These are phyloP conservation scores for Trifolium dubium DNA, from an alignment of 306 rosid species.

Conservation along the genomic window DNA sequence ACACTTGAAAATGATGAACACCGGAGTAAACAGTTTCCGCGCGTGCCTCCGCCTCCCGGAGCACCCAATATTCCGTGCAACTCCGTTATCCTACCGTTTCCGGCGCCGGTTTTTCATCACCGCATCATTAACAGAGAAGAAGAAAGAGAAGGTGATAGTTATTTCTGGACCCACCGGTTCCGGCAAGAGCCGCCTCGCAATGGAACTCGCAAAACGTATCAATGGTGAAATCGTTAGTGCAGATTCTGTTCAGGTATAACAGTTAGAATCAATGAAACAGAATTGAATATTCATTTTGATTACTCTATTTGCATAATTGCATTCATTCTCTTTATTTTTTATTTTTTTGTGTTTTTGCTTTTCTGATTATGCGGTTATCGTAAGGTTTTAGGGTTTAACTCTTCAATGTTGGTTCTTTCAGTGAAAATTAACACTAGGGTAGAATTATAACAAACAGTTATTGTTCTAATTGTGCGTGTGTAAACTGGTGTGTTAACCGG, in stretches of 20 bases:
- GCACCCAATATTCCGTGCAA: constrained; percentile 39
- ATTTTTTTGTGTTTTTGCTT: not conserved
- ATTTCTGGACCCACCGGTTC: constrained; percentile 95
- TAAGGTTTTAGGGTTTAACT: constrained; percentile 1
- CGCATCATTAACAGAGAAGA: constrained; percentile 39
- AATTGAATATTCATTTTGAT: not conserved
- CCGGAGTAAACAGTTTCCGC: constrained; percentile 55
- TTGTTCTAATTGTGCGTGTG: too few relatives aligned
- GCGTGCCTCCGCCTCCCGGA: constrained; percentile 51
- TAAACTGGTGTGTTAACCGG: too few relatives aligned
- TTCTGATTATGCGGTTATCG: not conserved
- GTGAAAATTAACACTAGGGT: not conserved
- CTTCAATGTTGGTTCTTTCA: not conserved
- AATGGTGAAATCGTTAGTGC: constrained; percentile 92
- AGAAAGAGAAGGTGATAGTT: constrained; percentile 73
- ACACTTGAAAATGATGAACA: constrained; percentile 41
- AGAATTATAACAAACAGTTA: too few relatives aligned
- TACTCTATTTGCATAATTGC: not conserved
- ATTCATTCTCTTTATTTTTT: constrained; percentile 1
- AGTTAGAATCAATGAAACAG: not conserved
- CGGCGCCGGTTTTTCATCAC: constrained; percentile 54
- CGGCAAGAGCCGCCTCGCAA: constrained; percentile 80
- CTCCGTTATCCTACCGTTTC: constrained; percentile 33
- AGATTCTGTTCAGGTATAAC: constrained; percentile 85
- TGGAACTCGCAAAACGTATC: constrained; percentile 89